Evolutionary conservation across 2,329 filamentous ascomycete species (phyloP).

Genomic region (Trichoderma gracile): DNA sequence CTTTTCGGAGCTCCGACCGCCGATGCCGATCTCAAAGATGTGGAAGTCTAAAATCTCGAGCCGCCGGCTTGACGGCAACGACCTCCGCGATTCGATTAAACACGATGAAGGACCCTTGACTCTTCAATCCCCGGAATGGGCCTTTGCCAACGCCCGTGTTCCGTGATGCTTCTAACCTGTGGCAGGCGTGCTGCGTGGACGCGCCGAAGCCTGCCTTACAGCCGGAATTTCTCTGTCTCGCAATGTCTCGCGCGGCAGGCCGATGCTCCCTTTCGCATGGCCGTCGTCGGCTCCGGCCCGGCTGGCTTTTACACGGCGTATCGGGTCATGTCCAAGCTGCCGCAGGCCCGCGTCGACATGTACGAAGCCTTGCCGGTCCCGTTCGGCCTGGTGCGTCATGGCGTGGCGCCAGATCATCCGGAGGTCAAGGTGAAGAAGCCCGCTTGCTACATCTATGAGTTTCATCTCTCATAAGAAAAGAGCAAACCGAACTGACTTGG

Average conservation of each 20-base stretch:
- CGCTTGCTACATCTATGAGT: neutral
- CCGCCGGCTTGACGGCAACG: neutral
- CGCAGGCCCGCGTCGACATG: slow-evolving; percentile 81
- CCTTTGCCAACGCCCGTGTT: neutral
- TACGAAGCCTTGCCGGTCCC: slow-evolving; percentile 92
- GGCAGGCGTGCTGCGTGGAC: neutral
- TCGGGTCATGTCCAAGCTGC: slow-evolving; percentile 74
- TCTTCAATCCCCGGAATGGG: neutral
- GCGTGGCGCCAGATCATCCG: slow-evolving; percentile 96
- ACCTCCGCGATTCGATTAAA: slow-evolving; percentile 8
- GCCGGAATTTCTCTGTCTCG: slow-evolving; percentile 4
- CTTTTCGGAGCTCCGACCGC: slow-evolving; percentile 16
- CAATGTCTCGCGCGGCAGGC: slow-evolving; percentile 2
- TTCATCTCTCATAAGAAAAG: neutral
- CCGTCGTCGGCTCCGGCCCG: slow-evolving; percentile 88
- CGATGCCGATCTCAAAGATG: slow-evolving; percentile 15
- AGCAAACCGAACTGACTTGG: slow-evolving; percentile 5
- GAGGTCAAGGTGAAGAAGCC: slow-evolving; percentile 77
- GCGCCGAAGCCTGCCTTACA: neutral
- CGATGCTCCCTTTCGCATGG: slow-evolving; percentile 69
- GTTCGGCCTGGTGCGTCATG: slow-evolving; percentile 88
- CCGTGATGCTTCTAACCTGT: slow-evolving; percentile 18
- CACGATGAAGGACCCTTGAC: neutral
- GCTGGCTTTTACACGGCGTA: slow-evolving; percentile 95
- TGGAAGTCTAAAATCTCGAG: slow-evolving; percentile 2